Evolutionary conservation across 257 asterid species (phyloP).

Genomic region (Fraxinus excelsior): DNA sequence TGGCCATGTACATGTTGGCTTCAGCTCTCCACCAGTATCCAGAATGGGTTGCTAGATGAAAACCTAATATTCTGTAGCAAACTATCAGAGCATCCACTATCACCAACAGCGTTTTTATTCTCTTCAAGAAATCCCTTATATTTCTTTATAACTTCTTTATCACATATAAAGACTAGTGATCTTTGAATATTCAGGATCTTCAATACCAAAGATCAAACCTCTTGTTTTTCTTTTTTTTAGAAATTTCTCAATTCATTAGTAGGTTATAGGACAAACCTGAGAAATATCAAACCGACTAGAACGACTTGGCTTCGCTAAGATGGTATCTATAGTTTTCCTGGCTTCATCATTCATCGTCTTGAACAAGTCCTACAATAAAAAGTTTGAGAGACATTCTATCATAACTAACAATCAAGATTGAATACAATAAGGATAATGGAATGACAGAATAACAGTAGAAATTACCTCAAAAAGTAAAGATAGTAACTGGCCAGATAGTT

Average conservation of each 20-base stretch:
- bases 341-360: constrained; percentile 81
- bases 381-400: constrained; percentile 13
- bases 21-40: constrained; percentile 1
- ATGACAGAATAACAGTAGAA: constrained; percentile 16
- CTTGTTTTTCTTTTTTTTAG: not conserved
- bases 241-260: constrained; percentile 5
- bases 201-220: constrained; percentile 11
- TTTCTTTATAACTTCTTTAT: not conserved
- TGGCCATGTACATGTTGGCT: not conserved
- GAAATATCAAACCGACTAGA: constrained; percentile 62
- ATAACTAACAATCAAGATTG: constrained; percentile 9
- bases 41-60: not conserved
- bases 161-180: not conserved
- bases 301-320: constrained; percentile 45
- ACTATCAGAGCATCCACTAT: constrained; percentile 7
- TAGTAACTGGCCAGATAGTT: constrained; percentile 86
- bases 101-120: constrained; percentile 20
- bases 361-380: constrained; percentile 73
- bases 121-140: not conserved
- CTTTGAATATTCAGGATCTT: not conserved
- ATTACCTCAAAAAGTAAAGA: constrained; percentile 91
- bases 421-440: constrained; percentile 1
- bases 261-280: constrained; percentile 47
- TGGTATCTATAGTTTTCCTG: constrained; percentile 38
- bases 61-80: not conserved